A percentile compares a stretch with the other conserved stretches of the same genome.
Conservation (phyloP, 177 flowering plant genomes). For the Vitis hybrid region DNA sequence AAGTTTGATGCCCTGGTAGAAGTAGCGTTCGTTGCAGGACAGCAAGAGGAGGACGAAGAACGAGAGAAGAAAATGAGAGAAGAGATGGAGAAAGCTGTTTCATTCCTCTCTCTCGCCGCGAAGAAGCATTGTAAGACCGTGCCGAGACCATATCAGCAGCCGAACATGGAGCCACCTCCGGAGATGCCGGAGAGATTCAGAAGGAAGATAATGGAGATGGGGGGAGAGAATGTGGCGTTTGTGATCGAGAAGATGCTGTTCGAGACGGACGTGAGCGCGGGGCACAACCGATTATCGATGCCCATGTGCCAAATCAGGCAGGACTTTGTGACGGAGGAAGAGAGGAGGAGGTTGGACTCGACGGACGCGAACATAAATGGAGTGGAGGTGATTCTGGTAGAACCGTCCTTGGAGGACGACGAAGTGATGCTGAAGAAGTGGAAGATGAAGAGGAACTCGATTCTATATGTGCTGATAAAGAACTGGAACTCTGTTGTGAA, state of each 20-base stretch:
- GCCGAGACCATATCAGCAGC: too few relatives aligned
- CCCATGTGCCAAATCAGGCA: neutral
- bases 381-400: neutral
- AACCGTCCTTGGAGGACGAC: neutral
- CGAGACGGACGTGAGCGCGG: neutral
- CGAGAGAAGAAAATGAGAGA: too few relatives aligned
- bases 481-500: neutral
- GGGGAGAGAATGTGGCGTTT: neutral
- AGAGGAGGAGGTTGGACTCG: neutral
- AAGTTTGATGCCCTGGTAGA: too few relatives aligned
- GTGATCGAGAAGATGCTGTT: neutral
- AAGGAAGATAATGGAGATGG: neutral
- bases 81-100: too few relatives aligned
- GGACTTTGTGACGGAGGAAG: neutral
- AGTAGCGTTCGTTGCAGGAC: too few relatives aligned
- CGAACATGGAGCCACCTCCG: neutral
- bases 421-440: neutral
- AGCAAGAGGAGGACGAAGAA: too few relatives aligned
- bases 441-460: neutral
- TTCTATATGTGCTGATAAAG: too few relatives aligned
- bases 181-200: neutral
- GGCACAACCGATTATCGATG: neutral
- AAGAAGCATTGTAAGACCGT: too few relatives aligned
- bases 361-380: neutral
- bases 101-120: too few relatives aligned